These are phyloP conservation scores for Begonia peltatifolia DNA, from an alignment of 306 rosid species.

Conservation along the genomic window DNA sequence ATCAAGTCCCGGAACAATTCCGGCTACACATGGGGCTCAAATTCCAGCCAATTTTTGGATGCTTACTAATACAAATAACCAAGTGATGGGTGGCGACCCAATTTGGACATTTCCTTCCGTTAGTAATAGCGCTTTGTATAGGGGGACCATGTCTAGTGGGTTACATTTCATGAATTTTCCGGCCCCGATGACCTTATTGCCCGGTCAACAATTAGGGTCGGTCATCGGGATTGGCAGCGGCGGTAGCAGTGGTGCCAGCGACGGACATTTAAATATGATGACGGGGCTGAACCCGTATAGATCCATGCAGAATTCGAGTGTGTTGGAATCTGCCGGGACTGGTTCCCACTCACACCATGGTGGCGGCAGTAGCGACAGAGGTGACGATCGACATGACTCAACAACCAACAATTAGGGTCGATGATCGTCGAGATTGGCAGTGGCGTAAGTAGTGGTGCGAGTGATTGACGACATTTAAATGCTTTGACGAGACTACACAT, in stretches of 20 bases:
- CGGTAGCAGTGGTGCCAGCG: conserved; percentile 15
- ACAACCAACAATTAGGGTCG: conserved; percentile 50
- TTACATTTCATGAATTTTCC: conserved; percentile 92
- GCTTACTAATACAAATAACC: conserved; percentile 59
- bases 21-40: conserved; percentile 46
- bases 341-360: conserved; percentile 59
- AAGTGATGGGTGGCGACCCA: conserved; percentile 79
- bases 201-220: conserved; percentile 48
- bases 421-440: conserved; percentile 1
- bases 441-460: conserved; percentile 11
- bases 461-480: conserved; percentile 46
- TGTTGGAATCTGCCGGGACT: conserved; percentile 43
- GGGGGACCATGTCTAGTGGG: conserved; percentile 60
- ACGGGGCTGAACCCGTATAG: conserved; percentile 63
- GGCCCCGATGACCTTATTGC: conserved; percentile 50
- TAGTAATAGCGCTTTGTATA: conserved; percentile 44
- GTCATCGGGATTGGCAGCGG: conserved; percentile 7
- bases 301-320: conserved; percentile 16
- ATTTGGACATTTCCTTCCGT: conserved; percentile 81
- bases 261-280: conserved; percentile 58
- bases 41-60: conserved; percentile 80
- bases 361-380: conserved; percentile 16
- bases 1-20: conserved; percentile 41
- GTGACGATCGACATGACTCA: conserved; percentile 41
- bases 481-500: conserved; percentile 59